Evolutionary conservation across 352 stramenopile species (phyloP), one percentile per base, ranked within the genome.

Genomic region (Globisporangium paddicum): DNA sequence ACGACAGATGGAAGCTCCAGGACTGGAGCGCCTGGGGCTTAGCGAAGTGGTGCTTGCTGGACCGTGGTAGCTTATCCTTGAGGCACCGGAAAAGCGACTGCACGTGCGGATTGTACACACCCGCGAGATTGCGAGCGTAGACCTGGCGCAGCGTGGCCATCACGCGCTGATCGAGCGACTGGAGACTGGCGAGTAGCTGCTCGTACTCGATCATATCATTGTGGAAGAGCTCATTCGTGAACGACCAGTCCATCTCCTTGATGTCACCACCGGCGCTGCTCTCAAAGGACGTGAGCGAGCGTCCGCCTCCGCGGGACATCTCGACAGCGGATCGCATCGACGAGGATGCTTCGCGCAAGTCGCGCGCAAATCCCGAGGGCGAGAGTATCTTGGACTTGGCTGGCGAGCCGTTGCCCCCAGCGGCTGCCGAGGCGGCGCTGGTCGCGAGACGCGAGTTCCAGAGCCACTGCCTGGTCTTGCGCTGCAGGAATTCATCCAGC

Each of bases 21-120:
- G 80, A 87, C 60, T 87, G 77, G 0, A 89, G 72, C 37, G 73
- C 66, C n/a, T 79, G 79, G 11, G 75, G 75, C 48, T 84, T 86
- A 41, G 63, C 52, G 42, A 89, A 86, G 19, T 86, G 71, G 10
- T 72, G 65, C 55, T 84, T 86, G 4, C 61, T 64, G 2, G 62
- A 53, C 37, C 72, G 68, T 3, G 82, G 78, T 8, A 91, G 54
- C 55, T 87, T 89, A 18, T 91, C 82, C 21, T 62, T 70, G 16
- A 91, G 60, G 16, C 62, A 83, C 0, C 76, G 74, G 34, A 91
- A 88, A 5, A 89, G 60, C n/a, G 72, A 67, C 21, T 84, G 72
- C 5, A 79, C 44, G 42, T 91, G 82, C 8, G 67, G 64, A 23
- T 63, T 73, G 51, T 91, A 91, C 9, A 89, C 64, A 1, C 42